These are phyloP conservation scores for Claviceps paspali DNA, from an alignment of 2,329 filamentous ascomycete species.

Conservation along the genomic window DNA sequence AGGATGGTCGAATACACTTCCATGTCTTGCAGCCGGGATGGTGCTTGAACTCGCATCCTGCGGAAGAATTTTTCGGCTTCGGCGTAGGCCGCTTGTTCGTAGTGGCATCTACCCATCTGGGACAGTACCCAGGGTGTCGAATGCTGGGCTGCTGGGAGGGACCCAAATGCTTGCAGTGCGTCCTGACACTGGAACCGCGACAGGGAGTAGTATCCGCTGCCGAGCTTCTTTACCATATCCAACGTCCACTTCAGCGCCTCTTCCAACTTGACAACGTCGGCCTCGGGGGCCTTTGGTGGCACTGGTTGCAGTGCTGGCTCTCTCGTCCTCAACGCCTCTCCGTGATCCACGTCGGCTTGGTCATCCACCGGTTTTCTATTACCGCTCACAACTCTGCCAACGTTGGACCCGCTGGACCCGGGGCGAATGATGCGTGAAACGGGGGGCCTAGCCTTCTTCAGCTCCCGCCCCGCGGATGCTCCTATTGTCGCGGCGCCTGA, in stretches of 20 bases:
- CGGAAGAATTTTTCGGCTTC: constrained; percentile 81
- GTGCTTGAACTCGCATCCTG: constrained; percentile 62
- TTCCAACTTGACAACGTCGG: constrained; percentile 49
- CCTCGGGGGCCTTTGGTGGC: constrained; percentile 25
- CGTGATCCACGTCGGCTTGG: constrained; percentile 53
- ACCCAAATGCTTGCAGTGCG: constrained; percentile 57
- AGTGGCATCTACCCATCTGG: constrained; percentile 79
- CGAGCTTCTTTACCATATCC: constrained; percentile 69
- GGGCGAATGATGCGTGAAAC: constrained; percentile 51
- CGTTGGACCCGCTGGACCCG: constrained; percentile 50
- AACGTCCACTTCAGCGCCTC: constrained; percentile 65
- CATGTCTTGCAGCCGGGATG: constrained; percentile 82
- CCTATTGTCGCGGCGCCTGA: constrained; percentile 41
- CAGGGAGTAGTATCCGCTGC: constrained; percentile 62
- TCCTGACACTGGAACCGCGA: constrained; percentile 67
- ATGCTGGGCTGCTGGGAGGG: constrained; percentile 58
- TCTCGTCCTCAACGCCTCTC: constrained; percentile 36
- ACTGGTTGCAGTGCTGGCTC: constrained; percentile 25
- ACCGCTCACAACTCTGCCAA: constrained; percentile 78
- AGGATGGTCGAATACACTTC: constrained; percentile 96
- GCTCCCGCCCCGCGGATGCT: constrained; percentile 46
- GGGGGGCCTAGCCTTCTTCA: constrained; percentile 72
- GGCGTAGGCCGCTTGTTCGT: constrained; percentile 73
- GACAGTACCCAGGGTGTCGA: constrained; percentile 90
- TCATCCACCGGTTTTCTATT: constrained; percentile 64